Conservation (phyloP, 129 eudicot species). For the Helichrysum umbraculigerum region DNA sequence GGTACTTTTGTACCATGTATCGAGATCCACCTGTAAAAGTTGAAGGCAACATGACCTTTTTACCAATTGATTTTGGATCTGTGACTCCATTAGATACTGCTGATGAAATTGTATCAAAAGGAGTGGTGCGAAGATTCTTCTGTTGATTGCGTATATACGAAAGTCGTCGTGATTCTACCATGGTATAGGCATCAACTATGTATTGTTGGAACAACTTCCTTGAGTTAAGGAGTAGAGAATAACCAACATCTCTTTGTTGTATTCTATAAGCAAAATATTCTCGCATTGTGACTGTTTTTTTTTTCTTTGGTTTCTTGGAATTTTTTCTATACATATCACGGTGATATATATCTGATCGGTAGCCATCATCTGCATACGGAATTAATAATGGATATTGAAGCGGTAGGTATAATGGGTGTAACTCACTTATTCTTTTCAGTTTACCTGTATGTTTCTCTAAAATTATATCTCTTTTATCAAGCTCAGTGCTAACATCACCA, state of each 20-base stretch:
- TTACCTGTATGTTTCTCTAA: background rate
- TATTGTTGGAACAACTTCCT: background rate
- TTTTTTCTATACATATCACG: background rate
- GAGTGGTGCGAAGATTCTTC: background rate
- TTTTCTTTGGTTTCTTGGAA: background rate
- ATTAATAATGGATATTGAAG: background rate
- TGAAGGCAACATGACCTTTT: background rate
- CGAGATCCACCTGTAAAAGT: conserved; percentile 7
- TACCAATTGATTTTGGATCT: background rate
- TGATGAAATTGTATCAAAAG: background rate
- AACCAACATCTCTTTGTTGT: background rate
- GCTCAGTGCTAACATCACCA: background rate
- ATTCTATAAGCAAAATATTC: background rate
- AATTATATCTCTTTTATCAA: background rate
- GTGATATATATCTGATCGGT: background rate
- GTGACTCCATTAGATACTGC: background rate
- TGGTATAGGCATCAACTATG: background rate
- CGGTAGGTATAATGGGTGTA: background rate
- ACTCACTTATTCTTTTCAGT: background rate
- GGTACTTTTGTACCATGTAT: conserved; percentile 19
- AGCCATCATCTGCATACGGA: background rate
- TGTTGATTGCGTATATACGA: background rate
- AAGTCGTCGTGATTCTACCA: background rate
- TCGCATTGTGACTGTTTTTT: background rate
- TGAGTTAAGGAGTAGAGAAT: background rate